Conservation (phyloP, 768 basidiomycete genomes). For the Sutorius australiensis region DNA sequence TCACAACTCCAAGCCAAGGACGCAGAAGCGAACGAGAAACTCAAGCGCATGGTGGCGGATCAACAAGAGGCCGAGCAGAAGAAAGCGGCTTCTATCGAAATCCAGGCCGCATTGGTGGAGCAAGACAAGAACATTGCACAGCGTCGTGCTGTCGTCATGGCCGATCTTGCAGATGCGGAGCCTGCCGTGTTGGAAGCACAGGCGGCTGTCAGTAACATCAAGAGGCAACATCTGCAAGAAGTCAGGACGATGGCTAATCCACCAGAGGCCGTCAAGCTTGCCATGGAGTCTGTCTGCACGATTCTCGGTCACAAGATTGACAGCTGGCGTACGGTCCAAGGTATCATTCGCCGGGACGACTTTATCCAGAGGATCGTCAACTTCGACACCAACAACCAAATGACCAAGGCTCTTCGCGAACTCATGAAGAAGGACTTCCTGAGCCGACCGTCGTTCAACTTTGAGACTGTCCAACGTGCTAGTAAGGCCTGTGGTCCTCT, state of each 20-base stretch:
- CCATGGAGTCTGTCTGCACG: conserved; percentile 98
- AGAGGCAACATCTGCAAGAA: conserved; percentile 92
- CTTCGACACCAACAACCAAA: conserved; percentile 87
- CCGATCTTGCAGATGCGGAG: conserved; percentile 95
- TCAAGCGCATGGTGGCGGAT: conserved; percentile 96
- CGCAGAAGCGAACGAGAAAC: conserved; percentile 93
- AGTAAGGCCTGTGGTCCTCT: conserved; percentile 97
- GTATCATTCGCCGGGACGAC: conserved; percentile 92
- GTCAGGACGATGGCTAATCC: conserved; percentile 98
- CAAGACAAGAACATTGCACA: conserved; percentile 89
- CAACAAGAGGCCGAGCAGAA: conserved; percentile 99
- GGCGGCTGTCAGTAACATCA: conserved; percentile 95
- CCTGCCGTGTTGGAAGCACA: conserved; percentile 96
- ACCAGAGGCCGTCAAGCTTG: conserved; percentile 93
- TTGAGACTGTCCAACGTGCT: conserved; percentile 91
- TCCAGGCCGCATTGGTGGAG: conserved; percentile 88
- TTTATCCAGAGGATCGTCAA: conserved; percentile 95
- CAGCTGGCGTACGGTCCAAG: conserved; percentile 93
- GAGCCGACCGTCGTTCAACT: conserved; percentile 86
- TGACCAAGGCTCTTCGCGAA: conserved; percentile 87
- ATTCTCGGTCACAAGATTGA: conserved; percentile 96
- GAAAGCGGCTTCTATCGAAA: conserved; percentile 93
- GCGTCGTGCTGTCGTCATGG: conserved; percentile 84
- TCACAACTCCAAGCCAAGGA: conserved; percentile 91
- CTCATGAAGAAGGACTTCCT: conserved; percentile 92